Conservation (phyloP, 768 basidiomycete species). For the Lactarius hatsudake region DNA sequence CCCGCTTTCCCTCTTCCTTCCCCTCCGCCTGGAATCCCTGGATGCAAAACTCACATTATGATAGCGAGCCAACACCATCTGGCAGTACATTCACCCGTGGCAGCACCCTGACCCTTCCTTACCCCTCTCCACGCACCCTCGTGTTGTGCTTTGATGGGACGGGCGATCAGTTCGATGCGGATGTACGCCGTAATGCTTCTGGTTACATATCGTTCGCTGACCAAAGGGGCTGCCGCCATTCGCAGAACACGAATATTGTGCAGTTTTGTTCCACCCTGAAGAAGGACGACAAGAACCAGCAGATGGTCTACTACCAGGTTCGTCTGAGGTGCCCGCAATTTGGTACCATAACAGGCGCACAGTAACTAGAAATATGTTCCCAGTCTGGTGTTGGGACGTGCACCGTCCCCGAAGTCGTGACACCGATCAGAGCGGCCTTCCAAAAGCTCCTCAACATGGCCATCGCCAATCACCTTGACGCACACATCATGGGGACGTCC, state of each 20-base stretch:
- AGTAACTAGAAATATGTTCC: not conserved
- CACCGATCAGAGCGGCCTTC: slow-evolving; percentile 53
- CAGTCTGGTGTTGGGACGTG: slow-evolving; percentile 76
- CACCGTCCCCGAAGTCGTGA: slow-evolving; percentile 58
- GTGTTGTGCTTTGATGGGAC: slow-evolving; percentile 70
- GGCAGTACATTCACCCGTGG: no score
- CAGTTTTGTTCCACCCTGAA: slow-evolving; percentile 67
- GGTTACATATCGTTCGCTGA: not conserved
- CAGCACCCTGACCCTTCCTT: no score
- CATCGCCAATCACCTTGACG: slow-evolving; percentile 60
- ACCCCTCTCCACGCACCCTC: slow-evolving; percentile 40
- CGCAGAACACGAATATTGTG: slow-evolving; percentile 72
- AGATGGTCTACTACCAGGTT: slow-evolving; percentile 77
- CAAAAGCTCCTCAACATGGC: slow-evolving; percentile 57
- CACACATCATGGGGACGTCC: slow-evolving; percentile 63
- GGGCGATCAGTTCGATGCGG: slow-evolving; percentile 65
- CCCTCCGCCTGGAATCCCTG: no score
- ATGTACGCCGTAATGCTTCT: slow-evolving; percentile 41
- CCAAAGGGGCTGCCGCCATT: not conserved
- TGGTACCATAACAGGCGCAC: not conserved
- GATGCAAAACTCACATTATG: no score
- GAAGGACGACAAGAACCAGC: slow-evolving; percentile 57
- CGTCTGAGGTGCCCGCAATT: not conserved
- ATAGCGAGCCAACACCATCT: no score
- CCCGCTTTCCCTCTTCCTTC: no score